Percentiles rank a stretch among this genome's conserved stretches.
Evolutionary conservation across 2,329 filamentous ascomycete species (phyloP).

Genomic region (Sporothrix luriei): DNA sequence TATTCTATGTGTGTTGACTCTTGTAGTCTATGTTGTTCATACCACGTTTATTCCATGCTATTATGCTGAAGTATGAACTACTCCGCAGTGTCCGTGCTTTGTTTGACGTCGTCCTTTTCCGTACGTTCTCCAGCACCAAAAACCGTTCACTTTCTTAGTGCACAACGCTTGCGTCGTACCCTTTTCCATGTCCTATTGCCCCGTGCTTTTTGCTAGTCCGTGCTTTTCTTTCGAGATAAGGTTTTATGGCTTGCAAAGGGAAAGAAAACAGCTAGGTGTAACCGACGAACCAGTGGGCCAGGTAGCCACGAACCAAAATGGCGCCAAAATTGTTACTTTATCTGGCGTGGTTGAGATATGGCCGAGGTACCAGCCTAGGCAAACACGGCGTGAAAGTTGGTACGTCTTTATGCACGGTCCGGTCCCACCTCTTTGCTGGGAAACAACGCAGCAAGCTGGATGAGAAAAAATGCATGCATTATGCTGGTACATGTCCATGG

Average conservation of each 20-base stretch:
- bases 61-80: too few relatives aligned
- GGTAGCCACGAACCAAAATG: neutral
- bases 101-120: neutral
- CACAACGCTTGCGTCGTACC: neutral
- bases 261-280: neutral
- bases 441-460: neutral
- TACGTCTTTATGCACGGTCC: neutral
- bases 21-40: neutral
- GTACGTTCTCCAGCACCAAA: constrained; percentile 7
- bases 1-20: neutral
- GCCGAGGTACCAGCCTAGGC: neutral
- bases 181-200: neutral
- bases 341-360: neutral
- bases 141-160: constrained; percentile 5
- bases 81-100: constrained; percentile 1
- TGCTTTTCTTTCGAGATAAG: neutral
- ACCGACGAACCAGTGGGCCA: neutral
- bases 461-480: neutral
- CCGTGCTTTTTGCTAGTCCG: neutral
- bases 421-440: constrained; percentile 17
- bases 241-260: neutral
- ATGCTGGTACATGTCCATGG: constrained; percentile 1
- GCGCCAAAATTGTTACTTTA: too few relatives aligned
- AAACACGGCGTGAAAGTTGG: neutral
- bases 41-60: neutral